Evolutionary conservation across 805 yeast genomes (phyloP), one percentile per base, ranked within the genome.

Genomic region (Ogataea paraovalis): DNA sequence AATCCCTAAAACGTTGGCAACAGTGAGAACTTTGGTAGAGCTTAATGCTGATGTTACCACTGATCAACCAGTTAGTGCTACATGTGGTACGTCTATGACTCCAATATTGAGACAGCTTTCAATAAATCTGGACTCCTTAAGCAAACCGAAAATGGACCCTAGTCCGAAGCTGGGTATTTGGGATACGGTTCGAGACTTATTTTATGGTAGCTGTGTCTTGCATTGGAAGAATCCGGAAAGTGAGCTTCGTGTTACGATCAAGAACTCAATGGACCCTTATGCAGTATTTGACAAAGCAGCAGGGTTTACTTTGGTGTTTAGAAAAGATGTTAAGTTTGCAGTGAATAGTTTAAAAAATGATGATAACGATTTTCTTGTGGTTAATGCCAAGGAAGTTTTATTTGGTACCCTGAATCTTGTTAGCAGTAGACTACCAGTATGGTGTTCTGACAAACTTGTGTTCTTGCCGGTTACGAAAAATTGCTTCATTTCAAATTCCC

Each of bases 131-230:
- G 96, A 90, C 57, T 82, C 84, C 40, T 87, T 91, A 60, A 82
- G 95, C 1, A 91, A 92, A 62, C 96, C 96, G 0, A 96, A 95
- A 0, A 68, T 86, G 14, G 98, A 91, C 62, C 91, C 91, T 0
- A 87, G 96, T 2, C 76, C 80, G 3, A 85, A 85, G 55, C 68
- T 89, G 13, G 98, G 98, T 0, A 83, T 90, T 55, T 91, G 98
- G 98, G 98, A 91, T 65, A 92, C 90, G 62, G 66, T 89, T 23
- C 70, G 96, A 43, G 74, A 82, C 25, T 72, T 85, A 14, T 69
- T 89, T 56, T 97, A 91, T 68, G 96, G 96, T 0, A 75, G 79
- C 18, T 22, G 54, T 6, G 65, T 64, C 2, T 72, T 89, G 46
- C 60, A 67, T 14, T 77, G 87, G 74, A 66, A 66, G 2, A 64